These are phyloP conservation scores for Tranzscheliella williamsii DNA, from an alignment of 1,284 basidiomycete species.

Conservation along the genomic window DNA sequence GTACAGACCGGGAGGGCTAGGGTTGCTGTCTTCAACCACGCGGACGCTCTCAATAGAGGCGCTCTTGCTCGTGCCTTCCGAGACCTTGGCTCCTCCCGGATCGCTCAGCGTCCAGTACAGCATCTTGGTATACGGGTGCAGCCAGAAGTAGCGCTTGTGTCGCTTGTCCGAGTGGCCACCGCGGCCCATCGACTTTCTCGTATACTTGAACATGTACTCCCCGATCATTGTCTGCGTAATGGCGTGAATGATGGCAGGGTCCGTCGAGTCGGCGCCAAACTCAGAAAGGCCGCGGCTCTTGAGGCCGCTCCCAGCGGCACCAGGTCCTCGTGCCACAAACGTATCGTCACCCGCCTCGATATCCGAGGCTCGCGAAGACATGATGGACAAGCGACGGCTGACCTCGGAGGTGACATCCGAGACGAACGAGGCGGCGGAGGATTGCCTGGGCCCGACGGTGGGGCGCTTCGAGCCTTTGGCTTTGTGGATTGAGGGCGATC, in stretches of 20 bases:
- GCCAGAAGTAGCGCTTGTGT: slow-evolving; percentile 97
- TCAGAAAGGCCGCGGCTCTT: slow-evolving; percentile 13
- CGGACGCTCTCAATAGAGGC: slow-evolving; percentile 94
- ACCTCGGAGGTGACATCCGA: slow-evolving; percentile 53
- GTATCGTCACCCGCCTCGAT: slow-evolving; percentile 29
- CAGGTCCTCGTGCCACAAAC: slow-evolving; percentile 13
- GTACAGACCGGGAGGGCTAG: slow-evolving; percentile 87
- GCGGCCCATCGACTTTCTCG: slow-evolving; percentile 78
- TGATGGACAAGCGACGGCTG: slow-evolving; percentile 43
- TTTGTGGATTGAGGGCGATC: slow-evolving; percentile 4
- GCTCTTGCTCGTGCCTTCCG: slow-evolving; percentile 93
- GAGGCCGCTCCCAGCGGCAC: slow-evolving; percentile 4
- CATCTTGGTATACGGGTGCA: slow-evolving; percentile 97
- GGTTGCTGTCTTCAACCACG: slow-evolving; percentile 86
- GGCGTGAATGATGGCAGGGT: slow-evolving; percentile 70
- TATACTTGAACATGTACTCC: slow-evolving; percentile 98
- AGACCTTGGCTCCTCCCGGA: slow-evolving; percentile 81
- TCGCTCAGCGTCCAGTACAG: slow-evolving; percentile 95
- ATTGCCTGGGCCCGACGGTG: slow-evolving; percentile 20
- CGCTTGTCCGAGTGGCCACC: slow-evolving; percentile 86
- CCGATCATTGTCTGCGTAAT: slow-evolving; percentile 99
- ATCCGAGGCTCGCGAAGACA: slow-evolving; percentile 37
- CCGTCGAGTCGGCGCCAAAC: slow-evolving; percentile 38
- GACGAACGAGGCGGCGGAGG: slow-evolving; percentile 47
- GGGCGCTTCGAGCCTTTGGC: slow-evolving; percentile 7